Evolutionary conservation across 768 basidiomycete species (phyloP).

Genomic region (Jaapia argillacea): DNA sequence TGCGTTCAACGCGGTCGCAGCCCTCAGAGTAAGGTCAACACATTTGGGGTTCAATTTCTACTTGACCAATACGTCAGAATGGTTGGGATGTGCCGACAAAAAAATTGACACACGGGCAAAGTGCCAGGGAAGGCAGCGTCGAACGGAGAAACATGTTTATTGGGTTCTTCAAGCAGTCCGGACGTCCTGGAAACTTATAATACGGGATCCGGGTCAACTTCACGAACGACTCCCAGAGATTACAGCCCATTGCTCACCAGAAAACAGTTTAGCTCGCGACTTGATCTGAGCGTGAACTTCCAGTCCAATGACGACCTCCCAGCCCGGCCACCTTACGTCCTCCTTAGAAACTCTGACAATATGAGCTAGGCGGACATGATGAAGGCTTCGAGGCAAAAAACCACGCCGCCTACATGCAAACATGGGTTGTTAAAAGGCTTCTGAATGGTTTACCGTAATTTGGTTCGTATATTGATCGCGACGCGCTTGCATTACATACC

Average conservation of each 20-base stretch:
- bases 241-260: conserved; percentile 30
- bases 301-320: conserved; percentile 86
- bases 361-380: conserved; percentile 2
- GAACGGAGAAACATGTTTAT: conserved; percentile 63
- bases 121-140: conserved; percentile 94
- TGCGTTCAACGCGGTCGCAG: conserved; percentile 68
- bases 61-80: conserved; percentile 5
- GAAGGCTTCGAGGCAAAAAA: conserved; percentile 3
- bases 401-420: too few relatives aligned
- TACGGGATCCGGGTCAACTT: neutral
- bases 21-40: conserved; percentile 71
- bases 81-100: neutral
- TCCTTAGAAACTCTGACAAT: conserved; percentile 4
- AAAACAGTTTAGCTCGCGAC: conserved; percentile 84
- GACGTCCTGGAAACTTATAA: conserved; percentile 29
- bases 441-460: too few relatives aligned
- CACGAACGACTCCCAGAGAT: neutral
- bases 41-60: conserved; percentile 57
- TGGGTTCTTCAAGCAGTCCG: conserved; percentile 44
- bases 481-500: too few relatives aligned
- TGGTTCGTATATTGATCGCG: too few relatives aligned
- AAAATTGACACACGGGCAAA: conserved; percentile 55
- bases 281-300: conserved; percentile 95
- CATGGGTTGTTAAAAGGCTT: too few relatives aligned
- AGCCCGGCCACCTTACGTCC: conserved; percentile 62